Base-by-base conservation (phyloP, 2,329 filamentous ascomycete genomes). In the Fonsecaea monophora region DNA sequence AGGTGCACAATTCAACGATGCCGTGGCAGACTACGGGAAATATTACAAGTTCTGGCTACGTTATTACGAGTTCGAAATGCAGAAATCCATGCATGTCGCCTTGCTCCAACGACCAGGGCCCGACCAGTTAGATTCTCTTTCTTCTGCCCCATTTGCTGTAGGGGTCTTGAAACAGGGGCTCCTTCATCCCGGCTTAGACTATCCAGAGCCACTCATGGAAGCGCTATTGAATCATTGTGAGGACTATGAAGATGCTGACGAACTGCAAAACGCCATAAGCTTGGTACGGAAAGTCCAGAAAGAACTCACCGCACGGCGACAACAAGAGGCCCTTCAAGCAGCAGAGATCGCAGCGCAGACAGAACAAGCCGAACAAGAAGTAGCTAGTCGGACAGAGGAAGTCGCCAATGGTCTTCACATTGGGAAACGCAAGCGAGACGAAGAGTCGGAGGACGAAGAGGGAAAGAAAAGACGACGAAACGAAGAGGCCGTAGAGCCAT, bases 11-110 rank as follows among this genome's bases (percentile, higher is more conserved):
- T 98, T 92, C 88, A 88, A 90, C 70, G 86, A 87, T 18, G 83
- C 98, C 35, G 85, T 86, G 25, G 81, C 86, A n/a, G 83, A 85
- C 18, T 87, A 92, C 64, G 88, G 89, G 35, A 87, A 92, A 72
- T 94, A 89, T 72, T 93, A 94, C 75, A 92, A 97, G 73, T 98
- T 98, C 77, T 99, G 95, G 95, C 85, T 94, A 63, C 88, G 89
- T 53, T 97, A 92, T 78, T 97, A 97, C 78, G 84, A 90, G 61
- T 98, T 93, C 90, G 95, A 98, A 79, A 90, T 98, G 84, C 84
- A 90, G 65, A 80, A 84, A n/a, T 89, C 87, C 85, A 82, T 83
- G 65, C 85, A 84, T 68, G 83, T 87, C 66, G 82, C 83, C 2
- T 81, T 85, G 57, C 80, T 81, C 9, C 85, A 84, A 60, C 77